These are phyloP conservation scores for Plasmodium berghei DNA, from an alignment of 169 alveolate genomes.

Conservation along the genomic window DNA sequence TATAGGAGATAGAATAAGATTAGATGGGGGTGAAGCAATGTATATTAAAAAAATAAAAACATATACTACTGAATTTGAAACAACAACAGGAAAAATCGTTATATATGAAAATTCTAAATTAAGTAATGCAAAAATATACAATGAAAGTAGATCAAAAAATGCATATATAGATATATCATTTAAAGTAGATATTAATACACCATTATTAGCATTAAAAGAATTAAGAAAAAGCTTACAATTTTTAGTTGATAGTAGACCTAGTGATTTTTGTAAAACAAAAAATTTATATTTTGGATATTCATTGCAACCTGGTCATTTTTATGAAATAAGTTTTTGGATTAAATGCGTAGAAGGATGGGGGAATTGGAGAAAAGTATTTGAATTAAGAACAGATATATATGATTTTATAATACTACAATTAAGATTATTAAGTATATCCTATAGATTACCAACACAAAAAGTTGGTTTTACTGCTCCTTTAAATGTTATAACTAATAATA, in stretches of 20 bases:
- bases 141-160: constrained; percentile 87
- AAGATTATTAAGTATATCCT: constrained; percentile 78
- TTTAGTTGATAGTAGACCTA: constrained; percentile 86
- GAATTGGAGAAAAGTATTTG: constrained; percentile 85
- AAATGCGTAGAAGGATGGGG: constrained; percentile 89
- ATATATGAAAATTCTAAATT: constrained; percentile 88
- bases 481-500: constrained; percentile 42
- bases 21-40: constrained; percentile 88
- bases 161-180: constrained; percentile 85
- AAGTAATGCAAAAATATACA: constrained; percentile 86
- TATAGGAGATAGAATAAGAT: constrained; percentile 89
- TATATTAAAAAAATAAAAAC: constrained; percentile 88
- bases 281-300: constrained; percentile 80
- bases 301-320: constrained; percentile 88
- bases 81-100: constrained; percentile 86
- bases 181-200: constrained; percentile 85
- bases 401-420: constrained; percentile 81
- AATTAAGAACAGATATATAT: constrained; percentile 81
- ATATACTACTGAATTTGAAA: constrained; percentile 89
- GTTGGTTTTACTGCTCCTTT: constrained; percentile 81
- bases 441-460: constrained; percentile 82
- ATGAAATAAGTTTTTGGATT: constrained; percentile 83
- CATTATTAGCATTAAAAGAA: constrained; percentile 88
- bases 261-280: constrained; percentile 87
- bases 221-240: constrained; percentile 79